These are phyloP conservation scores for Microdochium trichocladiopsis DNA, from an alignment of 2,329 filamentous ascomycete genomes.

Conservation along the genomic window DNA sequence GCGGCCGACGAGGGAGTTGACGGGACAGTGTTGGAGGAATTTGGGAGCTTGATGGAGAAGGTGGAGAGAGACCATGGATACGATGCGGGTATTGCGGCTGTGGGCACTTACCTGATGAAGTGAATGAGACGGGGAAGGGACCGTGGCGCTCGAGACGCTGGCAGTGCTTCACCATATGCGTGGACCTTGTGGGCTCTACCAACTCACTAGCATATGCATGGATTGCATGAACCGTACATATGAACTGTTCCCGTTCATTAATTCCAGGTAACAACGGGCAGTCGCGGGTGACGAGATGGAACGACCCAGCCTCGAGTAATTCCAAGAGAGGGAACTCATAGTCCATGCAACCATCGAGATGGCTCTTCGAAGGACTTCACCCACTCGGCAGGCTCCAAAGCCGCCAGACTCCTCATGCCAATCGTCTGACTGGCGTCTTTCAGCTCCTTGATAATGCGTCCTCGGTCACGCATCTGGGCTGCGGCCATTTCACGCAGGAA, in stretches of 20 bases:
- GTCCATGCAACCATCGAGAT: not conserved
- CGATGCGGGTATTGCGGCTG: not conserved
- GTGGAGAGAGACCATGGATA: not conserved
- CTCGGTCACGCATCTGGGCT: not conserved
- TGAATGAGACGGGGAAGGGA: not conserved
- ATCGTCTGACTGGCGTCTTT: not conserved
- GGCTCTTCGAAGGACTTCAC: not conserved
- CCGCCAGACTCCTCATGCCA: not conserved
- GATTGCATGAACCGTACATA: not conserved
- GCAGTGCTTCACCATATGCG: not conserved
- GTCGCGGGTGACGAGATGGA: not conserved
- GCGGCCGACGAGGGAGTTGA: not conserved
- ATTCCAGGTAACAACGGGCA: not conserved
- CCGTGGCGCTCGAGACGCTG: not conserved
- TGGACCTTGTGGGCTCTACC: not conserved
- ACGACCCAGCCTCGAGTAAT: not conserved
- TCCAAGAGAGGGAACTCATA: not conserved
- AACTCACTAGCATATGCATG: not conserved
- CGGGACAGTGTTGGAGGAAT: not conserved
- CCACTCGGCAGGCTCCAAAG: not conserved
- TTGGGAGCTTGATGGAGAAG: not conserved
- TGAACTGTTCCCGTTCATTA: not conserved
- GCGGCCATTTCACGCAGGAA: not conserved
- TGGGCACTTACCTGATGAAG: not conserved
- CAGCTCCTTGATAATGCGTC: not conserved